Evolutionary conservation across 2,329 filamentous ascomycete species (phyloP), one percentile per base, ranked within the genome.

Genomic region (Tolypocladium album): DNA sequence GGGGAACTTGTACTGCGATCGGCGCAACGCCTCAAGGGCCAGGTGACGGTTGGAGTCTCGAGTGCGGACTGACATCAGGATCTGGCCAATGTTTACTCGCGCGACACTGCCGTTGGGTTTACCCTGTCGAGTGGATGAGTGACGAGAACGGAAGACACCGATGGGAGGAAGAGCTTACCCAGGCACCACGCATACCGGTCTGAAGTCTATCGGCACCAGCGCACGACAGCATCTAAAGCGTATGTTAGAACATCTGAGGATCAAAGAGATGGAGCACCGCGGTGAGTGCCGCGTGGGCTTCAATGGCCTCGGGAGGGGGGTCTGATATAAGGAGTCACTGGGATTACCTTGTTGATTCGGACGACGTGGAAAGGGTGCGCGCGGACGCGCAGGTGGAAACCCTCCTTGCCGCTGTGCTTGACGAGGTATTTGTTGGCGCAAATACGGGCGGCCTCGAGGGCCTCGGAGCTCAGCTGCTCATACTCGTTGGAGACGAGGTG

Each of bases 401-500:
- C 78, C 74, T 89, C 86, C 83, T 89, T 89, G 78, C 86, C 86
- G 71, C 80, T 78, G 71, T 79, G 78, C 84, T 88, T 88, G 79
- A 87, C 84, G 67, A 89, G 78, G 82, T 88, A 95, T 90, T 97
- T 97, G 90, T 99, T 99, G 89, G 92, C 92, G 86, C 93, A 97
- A 78, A 99, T 99, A 88, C 94, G 94, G 80, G 94, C 94, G 78
- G 94, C 94, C 84, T 99, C 94, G 74, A 99, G 92, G 77, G 94
- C 94, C 85, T 99, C 94, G 73, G 94, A 97, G 78, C 91, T 96
- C 84, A 99, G 84, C 88, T 99, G 94, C 85, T 99, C 94, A 84
- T 96, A 97, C 85, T 99, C 94, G 88, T 99, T 97, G 85, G 93
- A 97, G 76, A 97, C 93, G 78, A 99, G 85, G 88, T 99, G 94